Conservation (phyloP, 2,329 filamentous ascomycete species). For the Aspergillus pseudoglaucus region DNA sequence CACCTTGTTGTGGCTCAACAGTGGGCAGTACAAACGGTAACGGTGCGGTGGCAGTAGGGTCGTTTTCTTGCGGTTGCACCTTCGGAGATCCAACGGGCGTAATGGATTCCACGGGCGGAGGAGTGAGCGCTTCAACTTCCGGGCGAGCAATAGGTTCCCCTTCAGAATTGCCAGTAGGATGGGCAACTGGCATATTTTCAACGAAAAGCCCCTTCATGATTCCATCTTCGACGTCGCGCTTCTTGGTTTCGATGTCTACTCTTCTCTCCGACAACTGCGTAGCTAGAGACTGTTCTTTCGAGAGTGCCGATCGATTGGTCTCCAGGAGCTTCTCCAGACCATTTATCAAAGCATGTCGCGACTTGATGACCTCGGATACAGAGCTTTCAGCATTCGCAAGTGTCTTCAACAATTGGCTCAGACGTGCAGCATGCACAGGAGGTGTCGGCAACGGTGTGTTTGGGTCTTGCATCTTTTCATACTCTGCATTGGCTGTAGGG, state of each 20-base stretch:
- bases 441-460: conserved; percentile 64
- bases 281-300: conserved; percentile 62
- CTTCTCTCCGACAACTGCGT: conserved; percentile 61
- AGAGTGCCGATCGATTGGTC: conserved; percentile 62
- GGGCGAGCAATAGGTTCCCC: conserved; percentile 50
- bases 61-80: conserved; percentile 25
- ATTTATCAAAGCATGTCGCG: conserved; percentile 67
- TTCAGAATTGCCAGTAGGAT: conserved; percentile 28
- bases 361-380: conserved; percentile 82
- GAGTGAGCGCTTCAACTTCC: conserved; percentile 78
- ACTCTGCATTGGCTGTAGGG: conserved; percentile 70
- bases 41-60: conserved; percentile 7
- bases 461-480: conserved; percentile 73
- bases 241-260: conserved; percentile 68
- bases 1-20: conserved; percentile 11
- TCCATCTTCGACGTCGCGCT: conserved; percentile 79
- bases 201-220: conserved; percentile 79
- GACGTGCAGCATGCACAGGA: conserved; percentile 82
- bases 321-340: conserved; percentile 78
- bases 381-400: conserved; percentile 83
- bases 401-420: conserved; percentile 83
- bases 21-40: conserved; percentile 14
- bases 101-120: conserved; percentile 58
- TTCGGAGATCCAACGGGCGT: conserved; percentile 47
- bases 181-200: conserved; percentile 46